Base-by-base conservation (phyloP, 441 rosid species). In the Syzygium malaccense region DNA sequence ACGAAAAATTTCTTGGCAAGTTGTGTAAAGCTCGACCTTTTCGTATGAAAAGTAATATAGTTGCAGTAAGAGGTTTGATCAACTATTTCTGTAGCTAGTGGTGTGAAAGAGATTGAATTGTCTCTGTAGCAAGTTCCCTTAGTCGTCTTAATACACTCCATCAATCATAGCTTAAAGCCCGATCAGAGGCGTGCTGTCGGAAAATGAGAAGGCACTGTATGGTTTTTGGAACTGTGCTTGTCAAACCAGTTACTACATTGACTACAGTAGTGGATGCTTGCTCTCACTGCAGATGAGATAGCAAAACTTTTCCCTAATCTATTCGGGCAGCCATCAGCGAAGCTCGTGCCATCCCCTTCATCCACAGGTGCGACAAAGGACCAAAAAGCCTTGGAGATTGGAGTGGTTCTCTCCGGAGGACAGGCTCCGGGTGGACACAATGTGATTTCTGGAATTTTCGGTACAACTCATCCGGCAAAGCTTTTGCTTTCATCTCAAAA, bases 381-480 rank as follows among this genome's bases (percentile, higher is more conserved):
- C 41, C 51, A 75, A 26, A 75, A 75, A 41, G 83, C 83, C 18
- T 75, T 23, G 83, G 41, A 41, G 83, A 75, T 97, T 51, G 99
- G 99, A 56, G 99, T 97, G 60, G 99, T 98, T 87, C 90, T 98
- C 88, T 98, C 99, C 0, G 99, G 99, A 48, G 99, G 99, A 68
- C 99, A 98, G 91, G 99, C 99, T 37, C 99, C 99, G 8, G 99
- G 99, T 83, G 99, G 99, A 15, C 99, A 97, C 96, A 98, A 98
- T 92, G 99, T 98, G 88, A 97, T 98, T 49, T 97, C 95, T 88
- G 99, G 99, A 86, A 89, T 97, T 84, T 98, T 92, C n/a, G 99
- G 99, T 98, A 88, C 91, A 94, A 62, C n/a, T 56, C 83, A 60
- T 33, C 30, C 33, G 83, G 51, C 53, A 41, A 41, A 41, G 83